Evolutionary conservation across 2,329 filamentous ascomycete species (phyloP), one percentile per base, ranked within the genome.

Genomic region (Celoporthe dispersa): DNA sequence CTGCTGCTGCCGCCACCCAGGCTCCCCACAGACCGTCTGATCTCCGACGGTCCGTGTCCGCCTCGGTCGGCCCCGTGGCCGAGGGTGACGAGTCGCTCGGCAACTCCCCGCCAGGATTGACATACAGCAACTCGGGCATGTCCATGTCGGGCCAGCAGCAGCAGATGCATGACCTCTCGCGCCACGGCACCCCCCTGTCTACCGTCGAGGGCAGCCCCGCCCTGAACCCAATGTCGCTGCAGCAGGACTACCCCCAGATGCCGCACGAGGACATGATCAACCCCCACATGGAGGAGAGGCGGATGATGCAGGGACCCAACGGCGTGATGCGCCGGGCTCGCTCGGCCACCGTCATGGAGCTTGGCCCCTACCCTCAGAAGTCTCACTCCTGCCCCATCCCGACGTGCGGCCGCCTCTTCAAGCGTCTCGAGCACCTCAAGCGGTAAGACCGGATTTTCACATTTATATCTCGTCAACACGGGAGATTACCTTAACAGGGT

Each of bases 301-400:
- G 92, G 85, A 80, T 91, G 84, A 84, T 93, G 88, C 83, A 91
- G 84, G 83, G 92, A 83, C 80, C 90, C 31, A 90, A 90, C 72
- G 93, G 91, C 71, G 93, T 94, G 70, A 91, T 96, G 76, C 92
- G 96, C 76, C 90, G 96, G 77, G 96, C 96, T 73, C 91, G 95
- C 74, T 98, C 94, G 75, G 95, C 96, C 66, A 98, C 96, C 4
- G 92, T 97, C 81, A 97, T 97, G 92, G 96, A 99, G 81, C 88
- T 98, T 73, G 94, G 94, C 41, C 96, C 97, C 19, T 98, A 98
- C 80, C 94, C 96, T 66, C 94, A 97, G 79, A 99, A 99, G 83
- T 97, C 94, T 55, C 96, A 99, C 82, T 98, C 95, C 1, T 99
- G 96, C 84, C 96, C 96, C n/a, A 99, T 99, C 77, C 96, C 96